Base-by-base conservation (phyloP, 2,329 filamentous ascomycete species). In the Leptographium radiaticola region DNA sequence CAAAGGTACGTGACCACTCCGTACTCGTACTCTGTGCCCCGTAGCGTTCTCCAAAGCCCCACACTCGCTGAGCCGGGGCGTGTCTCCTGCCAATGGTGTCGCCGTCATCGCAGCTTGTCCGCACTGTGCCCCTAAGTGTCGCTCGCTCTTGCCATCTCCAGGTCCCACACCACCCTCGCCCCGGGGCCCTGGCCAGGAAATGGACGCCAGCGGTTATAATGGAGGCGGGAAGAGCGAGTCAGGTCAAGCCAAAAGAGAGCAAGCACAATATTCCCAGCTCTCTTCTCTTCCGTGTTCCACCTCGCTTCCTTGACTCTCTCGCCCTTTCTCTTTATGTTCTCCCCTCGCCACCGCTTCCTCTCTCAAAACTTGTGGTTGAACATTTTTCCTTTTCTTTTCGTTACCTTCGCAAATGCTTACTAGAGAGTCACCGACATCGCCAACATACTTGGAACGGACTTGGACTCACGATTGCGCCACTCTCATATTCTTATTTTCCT, bases 101-200 rank as follows among this genome's bases (percentile, higher is more conserved):
- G 48, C 53, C 38, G 38, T 42, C 15, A 33, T 25, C 31, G 15
- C 11, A 31, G 11, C 13, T 39, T 18, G 52, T 31, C 48, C 45
- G 48, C 56, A 57, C 56, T 57, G 56, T 57, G 53, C 44, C 25
- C 33, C 15, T 16, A 47, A 5, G 39, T 5, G 34, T 49, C 40
- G 16, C 43, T 52, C 49, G 44, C 40, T 42, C 25, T 36, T 46
- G 6, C 52, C 36, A 53, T 50, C 54, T 57, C 53, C 54, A 57
- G 50, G 54, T 57, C 50, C 51, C 49, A 53, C 52, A 42, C 55
- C 47, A 53, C 54, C 48, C 34, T 49, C 40, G 39, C 31, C 49
- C 48, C 53, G 42, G 50, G 53, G 49, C 42, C 56, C 52, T 53
- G 52, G 56, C 50, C 49, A 53, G 53, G 45, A 53, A 39, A 56